Evolutionary conservation across 129 eudicot species (phyloP), one percentile per base, ranked within the genome.

Genomic region (Logfia minima): DNA sequence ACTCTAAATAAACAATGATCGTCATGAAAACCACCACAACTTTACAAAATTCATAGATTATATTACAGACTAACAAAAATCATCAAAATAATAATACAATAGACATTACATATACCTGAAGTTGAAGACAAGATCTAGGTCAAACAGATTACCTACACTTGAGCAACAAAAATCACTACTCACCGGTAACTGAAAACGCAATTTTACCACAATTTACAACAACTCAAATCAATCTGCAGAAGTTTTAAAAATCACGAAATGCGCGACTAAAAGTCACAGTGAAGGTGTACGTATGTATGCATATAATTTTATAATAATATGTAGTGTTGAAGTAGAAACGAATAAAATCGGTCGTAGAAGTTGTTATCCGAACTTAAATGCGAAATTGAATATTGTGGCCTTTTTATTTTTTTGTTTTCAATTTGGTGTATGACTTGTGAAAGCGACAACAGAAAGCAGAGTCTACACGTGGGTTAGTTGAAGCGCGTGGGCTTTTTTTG

Each of bases 51-150:
- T 73, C 68, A 26, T 26, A 26, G 29, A 26, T 26, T 26, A 26
- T 26, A 26, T 26, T 26, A 26, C 29, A 26, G 2, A 26, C 29
- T 26, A 26, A 21, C 26, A 26, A 71, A 45, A 71, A 32, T 73
- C 62, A 68, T 8, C 18, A 70, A 61, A 29, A 34, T 32, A 48
- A 71, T 21, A 65, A 78, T 70, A 51, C 35, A 79, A 61, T 53
- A 68, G 66, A 43, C 4, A 45, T 48, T 48, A 29, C 21, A 77
- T 70, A 80, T 32, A 80, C 76, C 80, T 71, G 26, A 19, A 19
- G 63, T 48, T 60, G 70, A 80, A 77, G 81, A 80, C 85, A 83
- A 78, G 89, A 85, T 85, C 75, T 83, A 19, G 75, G 23, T 55
- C 32, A 79, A 67, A 74, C 43, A 58, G 55, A 16, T 4, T 39